Evolutionary conservation across 139 green algal genomes (phyloP).

Genomic region (Coelastrella sp.): DNA sequence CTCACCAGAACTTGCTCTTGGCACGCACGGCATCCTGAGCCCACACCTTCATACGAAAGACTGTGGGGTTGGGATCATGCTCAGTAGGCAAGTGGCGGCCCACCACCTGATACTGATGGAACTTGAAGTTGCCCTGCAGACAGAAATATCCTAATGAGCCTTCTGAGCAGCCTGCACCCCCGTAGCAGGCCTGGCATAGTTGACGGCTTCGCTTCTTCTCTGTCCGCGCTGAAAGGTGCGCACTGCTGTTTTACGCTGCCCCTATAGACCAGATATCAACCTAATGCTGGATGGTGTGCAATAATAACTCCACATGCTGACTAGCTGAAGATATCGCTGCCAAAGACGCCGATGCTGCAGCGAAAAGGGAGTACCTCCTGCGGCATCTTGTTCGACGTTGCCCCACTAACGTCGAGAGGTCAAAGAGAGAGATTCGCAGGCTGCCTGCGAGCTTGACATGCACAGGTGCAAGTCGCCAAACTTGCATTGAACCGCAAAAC

Average conservation of each 20-base stretch:
- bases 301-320: background rate
- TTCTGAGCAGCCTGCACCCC: background rate
- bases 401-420: constrained; percentile 13
- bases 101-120: constrained; percentile 99
- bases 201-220: constrained; percentile 6
- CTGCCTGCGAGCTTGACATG: background rate
- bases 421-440: background rate
- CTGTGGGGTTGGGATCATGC: constrained; percentile 85
- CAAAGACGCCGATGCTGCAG: constrained; percentile 10
- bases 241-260: constrained; percentile 22
- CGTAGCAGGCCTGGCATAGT: background rate
- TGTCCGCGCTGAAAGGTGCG: background rate
- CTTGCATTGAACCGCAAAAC: background rate
- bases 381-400: background rate
- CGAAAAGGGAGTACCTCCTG: background rate
- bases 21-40: constrained; percentile 92
- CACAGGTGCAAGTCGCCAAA: background rate
- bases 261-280: too few relatives aligned
- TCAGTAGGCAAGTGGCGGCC: constrained; percentile 96
- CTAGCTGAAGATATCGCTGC: background rate
- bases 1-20: constrained; percentile 99
- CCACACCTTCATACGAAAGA: constrained; percentile 99
- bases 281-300: too few relatives aligned
- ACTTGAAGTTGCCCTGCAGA: constrained; percentile 88
- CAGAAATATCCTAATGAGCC: background rate